Evolutionary conservation across 768 basidiomycete genomes (phyloP), one percentile per base, ranked within the genome.

Genomic region (Tubosaeta sp.): DNA sequence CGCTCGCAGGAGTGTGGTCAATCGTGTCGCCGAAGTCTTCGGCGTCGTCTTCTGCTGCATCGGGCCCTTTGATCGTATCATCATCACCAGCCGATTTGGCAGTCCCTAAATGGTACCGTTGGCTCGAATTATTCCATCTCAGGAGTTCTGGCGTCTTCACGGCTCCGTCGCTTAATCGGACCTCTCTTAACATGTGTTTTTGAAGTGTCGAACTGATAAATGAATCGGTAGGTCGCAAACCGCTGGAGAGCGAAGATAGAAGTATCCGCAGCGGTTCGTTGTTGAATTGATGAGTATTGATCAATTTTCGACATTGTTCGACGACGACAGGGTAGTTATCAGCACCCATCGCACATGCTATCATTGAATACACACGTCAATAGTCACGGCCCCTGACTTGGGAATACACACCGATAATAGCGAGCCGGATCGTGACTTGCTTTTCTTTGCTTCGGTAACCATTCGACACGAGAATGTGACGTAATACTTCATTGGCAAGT

Each of bases 261-360:
- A 95, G 76, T 43, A 97, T 77, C 6, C 91, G 83, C 12, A 88
- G 70, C 0, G 92, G 86, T 36, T 94, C 91, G 47, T 92, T 88
- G 61, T 93, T 86, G 73, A 90, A 93, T 62, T 95, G 92, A 61
- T 92, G 75, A 0, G 71, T 69, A 29, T 79, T 83, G 50, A 89
- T 82, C 29, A 97, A 70, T 55, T 87, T 87, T 22, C 92, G 82
- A 29, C 79, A 79, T 60, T 90, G 86, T 53, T 90, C 86, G 14
- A 90, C 80, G 14, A 88, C 80, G 10, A 76, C 70, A 19, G 72
- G 59, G 59, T 79, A 79, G 11, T 81, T 77, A 44, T 80, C 72
- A 5, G 75, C 79, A 1, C 75, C 66, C 32, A 89, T 79, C 7
- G 85, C 84, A 61, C 88, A 90, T 1, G 92, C 94, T 95, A 60